Evolutionary conservation across 768 basidiomycete genomes (phyloP).

Genomic region (Pholiota conissans): DNA sequence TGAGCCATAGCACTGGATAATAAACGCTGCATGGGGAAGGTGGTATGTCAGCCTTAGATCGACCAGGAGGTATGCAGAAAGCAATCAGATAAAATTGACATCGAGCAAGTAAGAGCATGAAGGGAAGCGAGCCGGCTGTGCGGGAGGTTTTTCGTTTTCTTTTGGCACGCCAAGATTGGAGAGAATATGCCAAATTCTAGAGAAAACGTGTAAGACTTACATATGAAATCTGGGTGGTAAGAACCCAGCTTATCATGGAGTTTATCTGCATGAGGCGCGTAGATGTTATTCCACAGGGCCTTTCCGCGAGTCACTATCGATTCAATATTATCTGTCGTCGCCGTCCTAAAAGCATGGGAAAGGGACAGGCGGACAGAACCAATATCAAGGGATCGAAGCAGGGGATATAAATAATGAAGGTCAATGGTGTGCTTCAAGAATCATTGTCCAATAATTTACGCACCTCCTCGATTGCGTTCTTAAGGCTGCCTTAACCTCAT

Average conservation of each 20-base stretch:
- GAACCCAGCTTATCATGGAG: constrained; percentile 82
- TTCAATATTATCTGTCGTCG: constrained; percentile 64
- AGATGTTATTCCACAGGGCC: constrained; percentile 83
- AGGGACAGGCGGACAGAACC: not conserved
- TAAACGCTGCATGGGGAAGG: constrained; percentile 58
- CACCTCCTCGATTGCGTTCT: constrained; percentile 69
- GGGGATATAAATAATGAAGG: constrained; percentile 4
- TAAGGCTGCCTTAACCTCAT: constrained; percentile 75
- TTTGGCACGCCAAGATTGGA: constrained; percentile 33
- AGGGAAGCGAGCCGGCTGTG: constrained; percentile 28
- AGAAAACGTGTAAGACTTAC: constrained; percentile 52
- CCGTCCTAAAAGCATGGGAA: constrained; percentile 43
- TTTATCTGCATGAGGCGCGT: constrained; percentile 87
- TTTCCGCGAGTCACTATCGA: constrained; percentile 66
- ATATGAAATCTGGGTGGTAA: constrained; percentile 93
- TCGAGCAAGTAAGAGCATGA: not conserved
- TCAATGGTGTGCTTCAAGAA: not conserved
- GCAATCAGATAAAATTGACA: constrained; percentile 3
- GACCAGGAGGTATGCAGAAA: not conserved
- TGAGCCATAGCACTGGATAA: constrained; percentile 83
- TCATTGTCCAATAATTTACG: constrained; percentile 1
- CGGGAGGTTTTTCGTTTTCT: constrained; percentile 8
- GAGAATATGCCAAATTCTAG: constrained; percentile 27
- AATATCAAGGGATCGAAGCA: not conserved
- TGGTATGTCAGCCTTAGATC: constrained; percentile 11